A percentile compares a stretch with the other conserved stretches of the same genome.
phyloP scores from a whole-genome alignment of 108 stramenopile species.

The Discostella stelligeroides region DNA sequence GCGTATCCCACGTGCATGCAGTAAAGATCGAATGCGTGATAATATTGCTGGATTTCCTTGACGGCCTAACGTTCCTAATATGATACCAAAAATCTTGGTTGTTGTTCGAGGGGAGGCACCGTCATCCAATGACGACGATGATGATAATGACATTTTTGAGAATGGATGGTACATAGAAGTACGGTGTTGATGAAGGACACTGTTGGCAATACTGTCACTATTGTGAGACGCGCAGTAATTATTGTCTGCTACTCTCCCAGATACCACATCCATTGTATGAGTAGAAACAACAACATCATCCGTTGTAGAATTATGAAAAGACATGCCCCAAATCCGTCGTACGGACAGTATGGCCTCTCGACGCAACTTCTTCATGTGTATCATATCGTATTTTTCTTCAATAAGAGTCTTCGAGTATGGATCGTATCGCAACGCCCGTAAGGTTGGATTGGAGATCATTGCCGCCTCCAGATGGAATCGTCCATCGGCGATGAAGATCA shows the following conservation, averaged over 20 bases:
- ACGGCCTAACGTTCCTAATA: constrained; percentile 96
- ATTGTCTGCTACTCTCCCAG: background rate
- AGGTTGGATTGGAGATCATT: constrained; percentile 95
- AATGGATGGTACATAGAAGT: background rate
- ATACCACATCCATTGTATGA: background rate
- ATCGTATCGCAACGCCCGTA: constrained; percentile 92
- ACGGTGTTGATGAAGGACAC: constrained; percentile 6
- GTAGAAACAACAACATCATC: background rate
- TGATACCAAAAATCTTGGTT: constrained; percentile 80
- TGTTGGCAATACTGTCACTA: constrained; percentile 27
- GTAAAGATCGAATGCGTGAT: constrained; percentile 57
- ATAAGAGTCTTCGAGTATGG: constrained; percentile 95
- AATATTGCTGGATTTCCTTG: constrained; percentile 98
- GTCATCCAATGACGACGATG: background rate
- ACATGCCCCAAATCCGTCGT: constrained; percentile 34
- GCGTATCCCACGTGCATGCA: constrained; percentile 60
- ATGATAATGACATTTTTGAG: background rate
- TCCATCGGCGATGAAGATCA: constrained; percentile 97
- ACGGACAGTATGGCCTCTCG: constrained; percentile 55
- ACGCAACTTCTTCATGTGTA: constrained; percentile 84
- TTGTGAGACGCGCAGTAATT: background rate
- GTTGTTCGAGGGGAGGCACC: constrained; percentile 25
- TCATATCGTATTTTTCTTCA: constrained; percentile 89
- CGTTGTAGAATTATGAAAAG: background rate
- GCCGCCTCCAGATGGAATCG: constrained; percentile 98